A percentile compares a stretch with the other conserved stretches of the same genome.
These are phyloP conservation scores for Uronychia binucleata DNA, from an alignment of 73 alveolate species.

Conservation along the genomic window DNA sequence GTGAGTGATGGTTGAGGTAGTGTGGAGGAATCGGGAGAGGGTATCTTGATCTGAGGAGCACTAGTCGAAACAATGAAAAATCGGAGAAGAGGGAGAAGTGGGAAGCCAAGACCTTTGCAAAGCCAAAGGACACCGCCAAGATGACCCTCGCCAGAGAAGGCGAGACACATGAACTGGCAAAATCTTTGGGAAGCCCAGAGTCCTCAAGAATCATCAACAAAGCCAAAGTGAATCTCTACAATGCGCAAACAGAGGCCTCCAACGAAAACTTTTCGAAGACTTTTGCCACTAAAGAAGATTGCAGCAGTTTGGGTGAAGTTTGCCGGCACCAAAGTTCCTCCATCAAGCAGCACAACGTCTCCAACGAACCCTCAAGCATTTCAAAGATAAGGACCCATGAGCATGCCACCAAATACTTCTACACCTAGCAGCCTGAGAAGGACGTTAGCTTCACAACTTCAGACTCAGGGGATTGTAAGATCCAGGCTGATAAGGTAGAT, in stretches of 20 bases:
- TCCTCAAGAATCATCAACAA: background rate
- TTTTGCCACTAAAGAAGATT: background rate
- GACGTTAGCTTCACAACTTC: background rate
- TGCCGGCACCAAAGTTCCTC: background rate
- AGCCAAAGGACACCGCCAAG: background rate
- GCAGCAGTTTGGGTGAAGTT: background rate
- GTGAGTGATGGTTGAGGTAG: too few species aligned
- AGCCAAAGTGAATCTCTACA: background rate
- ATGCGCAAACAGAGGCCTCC: background rate
- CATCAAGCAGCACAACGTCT: background rate
- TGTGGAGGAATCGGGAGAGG: constrained; percentile 59
- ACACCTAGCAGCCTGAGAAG: background rate
- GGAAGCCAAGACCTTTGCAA: background rate
- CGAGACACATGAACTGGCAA: background rate
- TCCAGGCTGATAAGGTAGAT: too few species aligned
- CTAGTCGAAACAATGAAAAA: background rate
- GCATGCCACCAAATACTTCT: background rate
- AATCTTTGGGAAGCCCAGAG: background rate
- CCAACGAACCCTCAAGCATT: too few species aligned
- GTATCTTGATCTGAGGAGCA: background rate
- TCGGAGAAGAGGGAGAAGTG: background rate
- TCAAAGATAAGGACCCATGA: too few species aligned
- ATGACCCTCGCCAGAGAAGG: background rate
- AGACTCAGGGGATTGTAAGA: background rate
- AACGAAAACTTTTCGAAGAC: background rate